A percentile compares a stretch with the other conserved stretches of the same genome.
Evolutionary conservation across 1,284 basidiomycete genomes (phyloP).

Genomic region (Leccinum angustisporum): DNA sequence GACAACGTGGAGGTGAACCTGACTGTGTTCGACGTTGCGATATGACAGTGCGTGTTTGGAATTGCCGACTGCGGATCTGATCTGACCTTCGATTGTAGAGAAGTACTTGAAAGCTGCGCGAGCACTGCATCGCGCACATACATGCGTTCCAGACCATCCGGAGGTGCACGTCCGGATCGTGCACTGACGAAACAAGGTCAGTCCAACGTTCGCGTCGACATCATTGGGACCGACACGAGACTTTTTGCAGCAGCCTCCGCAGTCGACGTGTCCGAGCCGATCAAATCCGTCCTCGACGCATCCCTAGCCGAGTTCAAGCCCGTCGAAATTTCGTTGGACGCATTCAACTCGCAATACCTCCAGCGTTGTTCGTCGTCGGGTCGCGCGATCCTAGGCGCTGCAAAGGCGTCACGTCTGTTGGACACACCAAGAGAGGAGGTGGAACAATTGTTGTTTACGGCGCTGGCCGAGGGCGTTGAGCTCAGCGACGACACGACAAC

Average conservation of each 20-base stretch:
- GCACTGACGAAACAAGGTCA: slow-evolving; percentile 60
- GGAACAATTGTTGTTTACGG: slow-evolving; percentile 57
- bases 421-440: slow-evolving; percentile 54
- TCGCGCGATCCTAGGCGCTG: slow-evolving; percentile 58
- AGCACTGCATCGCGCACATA: slow-evolving; percentile 63
- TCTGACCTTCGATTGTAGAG: slow-evolving; percentile 45
- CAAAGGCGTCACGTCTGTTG: slow-evolving; percentile 51
- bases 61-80: slow-evolving; percentile 12
- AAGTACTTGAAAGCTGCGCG: slow-evolving; percentile 79
- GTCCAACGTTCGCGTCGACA: slow-evolving; percentile 16
- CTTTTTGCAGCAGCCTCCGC: slow-evolving; percentile 40
- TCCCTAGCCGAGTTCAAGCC: slow-evolving; percentile 56
- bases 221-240: background rate
- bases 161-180: slow-evolving; percentile 73
- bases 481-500: slow-evolving; percentile 22
- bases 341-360: slow-evolving; percentile 73
- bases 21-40: slow-evolving; percentile 77
- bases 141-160: slow-evolving; percentile 59
- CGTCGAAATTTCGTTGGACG: slow-evolving; percentile 55
- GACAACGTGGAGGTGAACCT: slow-evolving; percentile 72
- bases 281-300: slow-evolving; percentile 44
- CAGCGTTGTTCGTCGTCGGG: slow-evolving; percentile 58
- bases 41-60: slow-evolving; percentile 52
- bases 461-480: slow-evolving; percentile 45
- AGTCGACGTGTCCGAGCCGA: slow-evolving; percentile 42